A percentile compares a stretch with the other conserved stretches of the same genome.
These are phyloP conservation scores for Scleroderma bovista DNA, from an alignment of 768 basidiomycete species.

Conservation along the genomic window DNA sequence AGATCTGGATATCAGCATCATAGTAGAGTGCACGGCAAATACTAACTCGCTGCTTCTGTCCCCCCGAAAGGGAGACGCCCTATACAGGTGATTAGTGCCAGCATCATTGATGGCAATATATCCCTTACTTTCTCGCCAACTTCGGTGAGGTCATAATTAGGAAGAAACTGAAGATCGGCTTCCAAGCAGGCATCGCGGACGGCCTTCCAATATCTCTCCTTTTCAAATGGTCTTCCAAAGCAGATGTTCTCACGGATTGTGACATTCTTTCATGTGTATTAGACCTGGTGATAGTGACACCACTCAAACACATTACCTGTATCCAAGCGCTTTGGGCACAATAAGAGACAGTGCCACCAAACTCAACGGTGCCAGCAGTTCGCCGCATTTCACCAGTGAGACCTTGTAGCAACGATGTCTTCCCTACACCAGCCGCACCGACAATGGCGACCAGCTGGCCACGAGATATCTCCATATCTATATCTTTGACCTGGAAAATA, in stretches of 20 bases:
- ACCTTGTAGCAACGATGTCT: slow-evolving; percentile 65
- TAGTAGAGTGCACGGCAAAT: slow-evolving; percentile 87
- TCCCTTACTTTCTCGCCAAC: slow-evolving; percentile 57
- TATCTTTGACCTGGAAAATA: slow-evolving; percentile 59
- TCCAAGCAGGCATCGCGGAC: slow-evolving; percentile 74
- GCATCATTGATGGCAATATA: neutral
- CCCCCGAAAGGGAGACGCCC: slow-evolving; percentile 85
- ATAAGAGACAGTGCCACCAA: slow-evolving; percentile 75
- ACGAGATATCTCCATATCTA: slow-evolving; percentile 64
- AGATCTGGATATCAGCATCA: slow-evolving; percentile 79
- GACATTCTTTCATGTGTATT: slow-evolving; percentile 46
- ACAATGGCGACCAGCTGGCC: slow-evolving; percentile 83
- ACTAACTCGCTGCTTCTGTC: slow-evolving; percentile 75
- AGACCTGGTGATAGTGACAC: neutral
- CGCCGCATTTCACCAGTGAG: slow-evolving; percentile 81
- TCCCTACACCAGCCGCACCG: slow-evolving; percentile 56
- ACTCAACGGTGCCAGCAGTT: slow-evolving; percentile 57
- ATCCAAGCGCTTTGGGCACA: slow-evolving; percentile 92
- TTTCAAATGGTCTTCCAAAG: slow-evolving; percentile 80
- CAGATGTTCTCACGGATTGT: slow-evolving; percentile 87
- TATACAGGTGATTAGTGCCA: neutral
- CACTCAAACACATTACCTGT: slow-evolving; percentile 39
- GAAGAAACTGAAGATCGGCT: slow-evolving; percentile 73
- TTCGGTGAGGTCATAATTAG: slow-evolving; percentile 75
- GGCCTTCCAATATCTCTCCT: slow-evolving; percentile 77